Base-by-base conservation (phyloP, 306 rosid genomes). In the Macrotyloma uniflorum region DNA sequence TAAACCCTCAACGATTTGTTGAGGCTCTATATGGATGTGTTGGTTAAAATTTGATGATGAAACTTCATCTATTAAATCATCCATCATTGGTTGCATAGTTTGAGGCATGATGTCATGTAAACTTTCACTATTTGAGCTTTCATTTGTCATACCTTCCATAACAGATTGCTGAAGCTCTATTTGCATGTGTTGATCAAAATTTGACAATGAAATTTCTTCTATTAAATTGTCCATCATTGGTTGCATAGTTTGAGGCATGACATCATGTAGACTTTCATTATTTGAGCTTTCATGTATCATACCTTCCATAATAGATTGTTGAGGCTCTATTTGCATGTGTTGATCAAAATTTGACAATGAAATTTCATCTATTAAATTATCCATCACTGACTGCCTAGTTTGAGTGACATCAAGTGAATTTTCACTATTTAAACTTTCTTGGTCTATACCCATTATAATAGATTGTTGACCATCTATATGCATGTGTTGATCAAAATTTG, bases 131-230 rank as follows among this genome's bases (percentile, higher is more conserved):
- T 32, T 63, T 22, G 36, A 79, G 76, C 51, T 70, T 28, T 75
- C 82, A n/a, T n/a, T n/a, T n/a, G 24, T 16, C 75, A 36, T 30
- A 75, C 58, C 62, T 32, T 78, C 88, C 10, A 35, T 20, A 19
- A 38, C 54, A 35, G 75, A 75, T 76, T 54, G 50, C 2, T 74
- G 66, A 62, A 46, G 50, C 45, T 20, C 78, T 13, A 23, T 43
- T 10, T 54, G 49, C 43, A 65, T 42, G 35, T 28, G 66, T 53
- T 75, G 84, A 76, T 62, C 70, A 55, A 23, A 78, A 63, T 38
- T 16, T 32, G 84, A 72, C 35, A 82, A 70, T 16, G 82, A 53
- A 36, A 49, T 53, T 11, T 75, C 84, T n/a, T 86, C 80, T 66
- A 3, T 42, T 55, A 64, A 11, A 46, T 72, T 57, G 55, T 76